Base-by-base conservation (phyloP, 1,284 basidiomycete species). In the Leccinum subrobustum region DNA sequence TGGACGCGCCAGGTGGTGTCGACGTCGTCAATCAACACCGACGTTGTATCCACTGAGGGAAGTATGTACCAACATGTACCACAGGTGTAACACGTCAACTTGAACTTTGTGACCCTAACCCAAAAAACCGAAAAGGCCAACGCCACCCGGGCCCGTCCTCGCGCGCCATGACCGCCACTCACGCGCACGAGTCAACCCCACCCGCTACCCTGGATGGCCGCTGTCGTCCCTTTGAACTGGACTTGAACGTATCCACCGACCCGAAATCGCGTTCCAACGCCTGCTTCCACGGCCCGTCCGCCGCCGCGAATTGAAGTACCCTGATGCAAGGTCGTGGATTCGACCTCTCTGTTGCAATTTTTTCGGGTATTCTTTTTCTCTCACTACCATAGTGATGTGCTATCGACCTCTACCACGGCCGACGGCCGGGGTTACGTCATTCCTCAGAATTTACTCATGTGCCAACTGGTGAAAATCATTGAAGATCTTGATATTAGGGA, bases 141-240 rank as follows among this genome's bases (percentile, higher is more conserved):
- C 33, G 54, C 56, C 52, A 3, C 6, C 2, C 1, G 23, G 23
- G 23, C 23, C 47, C 9, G 14, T 6, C 18, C 16, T 29, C 25
- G 16, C 6, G 25, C 6, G 20, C 18, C 48, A 29, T n/a, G 29
- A 23, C 31, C 33, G 33, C 50, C 35, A 53, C 87, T 66, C 29
- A 29, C 29, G 29, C 29, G 29, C 63, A 89, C 91, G 62, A 98
- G 84, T 96, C 96, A 98, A 56, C 95, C 96, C 97, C 96, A 99
- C 20, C 96, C 97, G 65, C 92, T 95, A 52, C 96, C 97, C 78
- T 99, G 96, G 67, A 99, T 91, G 59, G 83, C 94, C 52, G 92
- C 92, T n/a, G 96, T 96, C 66, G 84, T 84, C 29, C 93, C 76
- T 78, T 96, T 98, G 75, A 85, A 66, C 84, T 81, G 65, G 81